Evolutionary conservation across 2,329 filamentous ascomycete species (phyloP).

Genomic region (Aspergillus arachidicola): DNA sequence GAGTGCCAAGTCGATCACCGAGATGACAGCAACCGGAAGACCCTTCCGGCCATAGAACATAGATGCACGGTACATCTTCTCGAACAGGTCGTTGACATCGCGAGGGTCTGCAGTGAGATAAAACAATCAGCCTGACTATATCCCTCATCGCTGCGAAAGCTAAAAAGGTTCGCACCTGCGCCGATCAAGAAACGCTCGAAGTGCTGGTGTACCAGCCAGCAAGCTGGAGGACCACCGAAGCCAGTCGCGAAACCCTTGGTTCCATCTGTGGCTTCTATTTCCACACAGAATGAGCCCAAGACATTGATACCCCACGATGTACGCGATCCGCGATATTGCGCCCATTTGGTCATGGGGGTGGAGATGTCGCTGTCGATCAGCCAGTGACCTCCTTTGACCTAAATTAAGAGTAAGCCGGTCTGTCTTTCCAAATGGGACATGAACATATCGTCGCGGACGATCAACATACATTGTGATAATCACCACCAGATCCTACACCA

Average conservation of each 20-base stretch:
- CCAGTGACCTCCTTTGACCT: slow-evolving; percentile 64
- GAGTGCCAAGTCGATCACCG: slow-evolving; percentile 87
- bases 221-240: slow-evolving; percentile 89
- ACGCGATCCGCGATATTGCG: slow-evolving; percentile 81
- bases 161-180: slow-evolving; percentile 53
- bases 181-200: slow-evolving; percentile 91
- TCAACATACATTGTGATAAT: slow-evolving; percentile 83
- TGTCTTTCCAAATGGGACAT: background rate
- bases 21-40: slow-evolving; percentile 85
- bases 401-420: slow-evolving; percentile 3
- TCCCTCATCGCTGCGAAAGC: background rate
- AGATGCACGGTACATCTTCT: slow-evolving; percentile 93
- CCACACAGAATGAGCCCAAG: slow-evolving; percentile 85
- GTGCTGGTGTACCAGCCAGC: slow-evolving; percentile 91
- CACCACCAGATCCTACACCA: slow-evolving; percentile 51
- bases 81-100: slow-evolving; percentile 88
- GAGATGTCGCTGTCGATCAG: slow-evolving; percentile 90
- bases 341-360: slow-evolving; percentile 88
- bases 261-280: slow-evolving; percentile 85
- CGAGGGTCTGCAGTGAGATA: slow-evolving; percentile 65
- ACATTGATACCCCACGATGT: slow-evolving; percentile 97
- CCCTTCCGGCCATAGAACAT: slow-evolving; percentile 98
- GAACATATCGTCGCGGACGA: background rate
- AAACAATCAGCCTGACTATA: background rate
- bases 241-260: slow-evolving; percentile 94